Evolutionary conservation across 2,329 filamentous ascomycete genomes (phyloP).

Genomic region (Fusarium compactum): DNA sequence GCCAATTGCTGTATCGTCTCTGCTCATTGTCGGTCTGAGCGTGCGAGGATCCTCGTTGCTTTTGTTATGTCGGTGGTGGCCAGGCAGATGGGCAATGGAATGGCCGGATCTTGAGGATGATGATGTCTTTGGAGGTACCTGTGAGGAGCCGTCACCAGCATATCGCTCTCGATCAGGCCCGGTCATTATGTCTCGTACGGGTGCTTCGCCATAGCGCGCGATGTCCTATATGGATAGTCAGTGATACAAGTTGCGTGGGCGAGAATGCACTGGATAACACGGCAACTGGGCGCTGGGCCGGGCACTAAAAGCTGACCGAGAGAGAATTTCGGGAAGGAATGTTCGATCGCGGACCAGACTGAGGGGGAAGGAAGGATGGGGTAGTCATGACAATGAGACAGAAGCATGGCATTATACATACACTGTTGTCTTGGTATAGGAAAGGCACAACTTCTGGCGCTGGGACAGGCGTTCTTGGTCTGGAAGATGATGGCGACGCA

Average conservation of each 20-base stretch:
- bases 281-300: conserved; percentile 8
- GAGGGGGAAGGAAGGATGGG: conserved; percentile 10
- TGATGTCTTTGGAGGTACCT: conserved; percentile 69
- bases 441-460: conserved; percentile 98
- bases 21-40: conserved; percentile 77
- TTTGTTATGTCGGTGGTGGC: conserved; percentile 76
- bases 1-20: conserved; percentile 73
- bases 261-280: conserved; percentile 3
- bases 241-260: conserved; percentile 30
- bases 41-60: conserved; percentile 75
- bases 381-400: conserved; percentile 40
- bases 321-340: conserved; percentile 29
- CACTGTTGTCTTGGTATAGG: conserved; percentile 85
- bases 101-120: conserved; percentile 71
- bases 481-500: conserved; percentile 78
- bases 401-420: conserved; percentile 59
- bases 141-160: conserved; percentile 61
- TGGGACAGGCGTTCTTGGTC: conserved; percentile 86
- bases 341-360: conserved; percentile 27
- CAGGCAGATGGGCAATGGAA: conserved; percentile 73
- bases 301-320: conserved; percentile 23
- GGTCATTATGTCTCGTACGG: conserved; percentile 76
- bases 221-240: conserved; percentile 69
- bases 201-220: conserved; percentile 80
- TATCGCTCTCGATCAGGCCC: conserved; percentile 78